Base-by-base conservation (phyloP, 345 rosid genomes). In the Microthlaspi erraticum region DNA sequence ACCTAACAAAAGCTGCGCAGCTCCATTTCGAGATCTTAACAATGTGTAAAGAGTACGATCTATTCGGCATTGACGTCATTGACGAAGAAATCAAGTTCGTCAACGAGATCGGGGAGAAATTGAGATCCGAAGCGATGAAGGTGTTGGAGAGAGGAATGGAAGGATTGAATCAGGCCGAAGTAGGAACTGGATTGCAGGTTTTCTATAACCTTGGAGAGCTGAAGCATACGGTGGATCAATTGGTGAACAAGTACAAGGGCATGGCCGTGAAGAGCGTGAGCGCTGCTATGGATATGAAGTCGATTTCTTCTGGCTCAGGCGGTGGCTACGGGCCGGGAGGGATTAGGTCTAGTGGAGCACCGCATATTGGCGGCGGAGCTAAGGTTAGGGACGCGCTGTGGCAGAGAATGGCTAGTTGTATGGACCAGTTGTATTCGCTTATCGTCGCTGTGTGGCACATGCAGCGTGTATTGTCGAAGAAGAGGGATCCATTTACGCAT, bases 401-500 rank as follows among this genome's bases (percentile, higher is more conserved):
- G 99, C 97, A 90, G 83, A 86, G 98, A 72, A 83, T 95, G 86
- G 86, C 73, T 11, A 81, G 44, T 74, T 92, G 98, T 81, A 84
- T 94, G 96, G 98, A 94, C 52, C 90, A 86, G 50, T 78, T 92
- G 89, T 83, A 83, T 84, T 81, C 92, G 2, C 79, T 90, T 52
- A 81, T 92, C 57, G 86, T 92, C 26, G 90, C 92, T 3, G 92
- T 95, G 70, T 95, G 99, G 99, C 98, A 95, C 44, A 84, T 95
- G 93, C 96, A 92, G 85, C 84, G 99, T 75, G 95, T 95, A 42
- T 54, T 95, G 71, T 92, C 98, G 2, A 92, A 95, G 84, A 95
- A 95, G 81, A 92, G 92, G 67, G 99, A 92, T 80, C 99, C 99
- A 2, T 92, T 95, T 73, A 85, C 97, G 0, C 99, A 95, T 73